phyloP scores from a whole-genome alignment of 2,329 filamentous ascomycete genomes.

The Fusarium oligoseptatum region DNA sequence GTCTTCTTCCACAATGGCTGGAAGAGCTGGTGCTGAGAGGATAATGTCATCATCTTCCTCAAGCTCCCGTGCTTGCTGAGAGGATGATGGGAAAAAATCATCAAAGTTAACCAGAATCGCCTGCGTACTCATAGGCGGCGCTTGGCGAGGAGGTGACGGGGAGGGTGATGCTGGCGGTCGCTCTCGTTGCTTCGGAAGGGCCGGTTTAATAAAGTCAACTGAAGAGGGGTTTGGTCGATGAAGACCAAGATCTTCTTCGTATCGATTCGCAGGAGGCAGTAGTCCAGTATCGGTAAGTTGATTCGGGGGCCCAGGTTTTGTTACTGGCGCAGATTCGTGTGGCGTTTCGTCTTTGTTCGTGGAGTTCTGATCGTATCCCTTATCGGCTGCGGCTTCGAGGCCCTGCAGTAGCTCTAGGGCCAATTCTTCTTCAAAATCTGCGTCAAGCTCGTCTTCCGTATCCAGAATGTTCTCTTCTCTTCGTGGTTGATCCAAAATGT shows the following conservation, averaged over 20 bases:
- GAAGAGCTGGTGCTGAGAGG: conserved; percentile 5
- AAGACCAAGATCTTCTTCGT: conserved; percentile 40
- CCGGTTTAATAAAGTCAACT: conserved; percentile 3
- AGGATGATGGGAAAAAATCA: conserved; percentile 68
- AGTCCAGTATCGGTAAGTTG: too few relatives aligned
- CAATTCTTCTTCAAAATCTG: conserved; percentile 44
- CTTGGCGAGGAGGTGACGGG: conserved; percentile 32
- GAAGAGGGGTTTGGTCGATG: conserved; percentile 12
- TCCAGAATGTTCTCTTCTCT: conserved; percentile 19
- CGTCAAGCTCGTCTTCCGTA: conserved; percentile 43
- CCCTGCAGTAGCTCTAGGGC: conserved; percentile 44
- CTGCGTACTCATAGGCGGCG: conserved; percentile 62
- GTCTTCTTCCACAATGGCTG: conserved; percentile 25
- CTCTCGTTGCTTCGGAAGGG: conserved; percentile 8
- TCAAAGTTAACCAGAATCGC: conserved; percentile 66
- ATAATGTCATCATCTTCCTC: conserved; percentile 50
- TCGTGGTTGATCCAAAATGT: neutral
- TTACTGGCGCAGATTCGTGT: neutral
- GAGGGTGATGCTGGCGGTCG: conserved; percentile 25
- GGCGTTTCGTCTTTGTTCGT: neutral
- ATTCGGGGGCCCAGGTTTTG: too few relatives aligned
- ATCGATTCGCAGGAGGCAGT: conserved; percentile 12
- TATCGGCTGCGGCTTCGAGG: conserved; percentile 35
- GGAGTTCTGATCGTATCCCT: neutral
- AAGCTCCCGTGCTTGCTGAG: conserved; percentile 68